Evolutionary conservation across 805 yeast species (phyloP).

Genomic region (Candida gorgasii): DNA sequence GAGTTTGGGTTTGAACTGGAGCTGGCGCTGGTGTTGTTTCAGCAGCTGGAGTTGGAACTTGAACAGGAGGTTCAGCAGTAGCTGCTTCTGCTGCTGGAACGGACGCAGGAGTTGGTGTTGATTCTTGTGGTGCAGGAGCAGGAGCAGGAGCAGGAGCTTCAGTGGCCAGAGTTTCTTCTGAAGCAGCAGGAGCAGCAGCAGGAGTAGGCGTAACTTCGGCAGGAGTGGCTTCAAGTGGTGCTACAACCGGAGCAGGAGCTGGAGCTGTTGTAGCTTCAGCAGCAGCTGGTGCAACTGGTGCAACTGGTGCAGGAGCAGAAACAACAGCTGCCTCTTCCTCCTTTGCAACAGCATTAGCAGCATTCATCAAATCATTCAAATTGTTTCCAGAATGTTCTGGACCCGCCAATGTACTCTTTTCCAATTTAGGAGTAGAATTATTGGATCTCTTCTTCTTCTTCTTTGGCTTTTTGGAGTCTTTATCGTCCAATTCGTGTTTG

Average conservation of each 20-base stretch:
- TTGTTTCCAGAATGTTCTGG: slow-evolving; percentile 15
- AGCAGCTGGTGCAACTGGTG: slow-evolving; percentile 3
- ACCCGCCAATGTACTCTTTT: slow-evolving; percentile 10
- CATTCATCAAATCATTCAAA: slow-evolving; percentile 31
- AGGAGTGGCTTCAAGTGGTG: slow-evolving; percentile 3
- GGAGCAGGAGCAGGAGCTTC: slow-evolving; percentile 9
- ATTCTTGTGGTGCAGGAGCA: slow-evolving; percentile 8
- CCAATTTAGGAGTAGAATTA: slow-evolving; percentile 20
- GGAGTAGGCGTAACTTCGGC: slow-evolving; percentile 4
- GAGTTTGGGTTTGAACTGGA: slow-evolving; percentile 8
- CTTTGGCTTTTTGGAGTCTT: slow-evolving; percentile 18
- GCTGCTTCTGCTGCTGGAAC: slow-evolving; percentile 9
- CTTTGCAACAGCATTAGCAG: slow-evolving; percentile 22
- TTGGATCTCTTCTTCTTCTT: slow-evolving; percentile 21
- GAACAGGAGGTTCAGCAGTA: slow-evolving; percentile 6
- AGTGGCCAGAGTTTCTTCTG: slow-evolving; percentile 4
- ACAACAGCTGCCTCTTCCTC: slow-evolving; percentile 11
- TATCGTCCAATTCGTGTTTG: slow-evolving; percentile 43
- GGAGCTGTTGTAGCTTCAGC: slow-evolving; percentile 7
- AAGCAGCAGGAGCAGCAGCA: background rate
- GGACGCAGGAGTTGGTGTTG: slow-evolving; percentile 5
- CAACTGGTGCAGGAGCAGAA: slow-evolving; percentile 1
- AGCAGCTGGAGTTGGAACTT: slow-evolving; percentile 7
- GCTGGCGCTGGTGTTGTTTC: slow-evolving; percentile 6
- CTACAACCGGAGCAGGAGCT: background rate